These are phyloP conservation scores for Fusarium kyushuense DNA, from an alignment of 2,329 filamentous ascomycete genomes.

Conservation along the genomic window DNA sequence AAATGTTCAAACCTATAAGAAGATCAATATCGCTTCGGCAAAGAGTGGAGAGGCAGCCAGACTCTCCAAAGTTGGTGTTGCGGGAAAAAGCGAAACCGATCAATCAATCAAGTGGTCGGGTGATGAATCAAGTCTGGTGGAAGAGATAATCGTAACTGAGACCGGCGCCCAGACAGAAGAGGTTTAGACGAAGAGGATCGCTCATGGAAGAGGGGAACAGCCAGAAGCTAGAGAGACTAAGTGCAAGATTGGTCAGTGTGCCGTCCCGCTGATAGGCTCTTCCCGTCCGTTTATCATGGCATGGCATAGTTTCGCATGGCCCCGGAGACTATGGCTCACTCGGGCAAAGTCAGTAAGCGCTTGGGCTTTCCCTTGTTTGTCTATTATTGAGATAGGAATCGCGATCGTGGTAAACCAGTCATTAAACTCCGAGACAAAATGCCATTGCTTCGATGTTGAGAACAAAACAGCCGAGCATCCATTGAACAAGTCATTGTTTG, in stretches of 20 bases:
- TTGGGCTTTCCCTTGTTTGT: conserved; percentile 23
- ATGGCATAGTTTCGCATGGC: conserved; percentile 15
- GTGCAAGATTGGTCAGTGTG: conserved; percentile 33
- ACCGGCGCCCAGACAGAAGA: conserved; percentile 25
- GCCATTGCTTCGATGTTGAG: not conserved
- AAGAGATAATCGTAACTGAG: conserved; percentile 25
- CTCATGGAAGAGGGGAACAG: not conserved
- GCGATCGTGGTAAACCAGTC: conserved; percentile 6
- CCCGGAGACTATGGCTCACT: conserved; percentile 28
- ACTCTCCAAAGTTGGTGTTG: conserved; percentile 12
- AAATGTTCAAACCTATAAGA: not conserved
- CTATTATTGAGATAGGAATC: conserved; percentile 22
- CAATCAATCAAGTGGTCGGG: conserved; percentile 8
- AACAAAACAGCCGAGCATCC: not conserved
- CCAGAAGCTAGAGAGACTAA: conserved; percentile 15
- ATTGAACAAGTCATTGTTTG: not conserved
- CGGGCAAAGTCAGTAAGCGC: conserved; percentile 24
- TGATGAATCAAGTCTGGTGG: conserved; percentile 27
- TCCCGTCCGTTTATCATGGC: conserved; percentile 33
- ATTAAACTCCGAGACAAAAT: conserved; percentile 3
- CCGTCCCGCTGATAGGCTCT: conserved; percentile 43
- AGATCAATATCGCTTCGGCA: conserved; percentile 8
- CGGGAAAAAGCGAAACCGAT: conserved; percentile 33
- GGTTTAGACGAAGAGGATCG: conserved; percentile 29
- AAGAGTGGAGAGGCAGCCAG: conserved; percentile 18